Conservation (phyloP, 2,329 filamentous ascomycete genomes). For the Colletotrichum cereale region DNA sequence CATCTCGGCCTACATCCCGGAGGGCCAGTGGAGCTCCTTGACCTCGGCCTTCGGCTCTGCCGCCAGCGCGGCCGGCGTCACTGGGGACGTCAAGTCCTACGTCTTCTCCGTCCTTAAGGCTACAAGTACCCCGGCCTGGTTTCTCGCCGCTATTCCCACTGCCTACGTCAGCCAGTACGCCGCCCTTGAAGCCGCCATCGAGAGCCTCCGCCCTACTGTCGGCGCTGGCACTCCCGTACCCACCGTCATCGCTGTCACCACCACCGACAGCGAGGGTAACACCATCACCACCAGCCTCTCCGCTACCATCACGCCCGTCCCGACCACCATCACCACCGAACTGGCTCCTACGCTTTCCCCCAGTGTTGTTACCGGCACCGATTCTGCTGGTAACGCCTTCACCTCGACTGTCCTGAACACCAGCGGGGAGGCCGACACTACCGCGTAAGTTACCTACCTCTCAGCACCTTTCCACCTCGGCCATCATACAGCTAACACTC, state of each 20-base stretch:
- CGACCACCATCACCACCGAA: conserved; percentile 30
- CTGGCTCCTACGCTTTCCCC: conserved; percentile 18
- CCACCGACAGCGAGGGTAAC: conserved; percentile 45
- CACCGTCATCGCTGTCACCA: conserved; percentile 43
- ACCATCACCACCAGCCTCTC: conserved; percentile 44
- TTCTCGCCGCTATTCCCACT: conserved; percentile 46
- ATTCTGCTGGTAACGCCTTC: conserved; percentile 29
- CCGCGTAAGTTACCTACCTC: conserved; percentile 22
- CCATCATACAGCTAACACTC: not conserved
- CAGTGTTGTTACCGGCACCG: conserved; percentile 30
- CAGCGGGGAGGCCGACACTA: conserved; percentile 17
- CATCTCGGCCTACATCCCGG: conserved; percentile 48
- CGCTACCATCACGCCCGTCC: conserved; percentile 35
- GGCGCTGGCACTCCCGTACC: conserved; percentile 34
- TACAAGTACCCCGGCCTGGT: conserved; percentile 45
- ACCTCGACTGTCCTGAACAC: conserved; percentile 30
- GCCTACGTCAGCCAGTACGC: conserved; percentile 39
- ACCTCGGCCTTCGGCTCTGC: conserved; percentile 46
- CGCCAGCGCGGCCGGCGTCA: conserved; percentile 44
- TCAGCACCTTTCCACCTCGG: not conserved
- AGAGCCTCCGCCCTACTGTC: conserved; percentile 35
- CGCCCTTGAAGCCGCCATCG: conserved; percentile 43
- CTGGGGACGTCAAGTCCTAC: conserved; percentile 45
- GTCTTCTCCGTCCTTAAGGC: conserved; percentile 46
- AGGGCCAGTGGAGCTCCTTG: conserved; percentile 42